Percentiles rank a stretch among this genome's conserved stretches.
phyloP scores from a whole-genome alignment of 495 filamentous ascomycete species.

The Talaromyces borbonicus region DNA sequence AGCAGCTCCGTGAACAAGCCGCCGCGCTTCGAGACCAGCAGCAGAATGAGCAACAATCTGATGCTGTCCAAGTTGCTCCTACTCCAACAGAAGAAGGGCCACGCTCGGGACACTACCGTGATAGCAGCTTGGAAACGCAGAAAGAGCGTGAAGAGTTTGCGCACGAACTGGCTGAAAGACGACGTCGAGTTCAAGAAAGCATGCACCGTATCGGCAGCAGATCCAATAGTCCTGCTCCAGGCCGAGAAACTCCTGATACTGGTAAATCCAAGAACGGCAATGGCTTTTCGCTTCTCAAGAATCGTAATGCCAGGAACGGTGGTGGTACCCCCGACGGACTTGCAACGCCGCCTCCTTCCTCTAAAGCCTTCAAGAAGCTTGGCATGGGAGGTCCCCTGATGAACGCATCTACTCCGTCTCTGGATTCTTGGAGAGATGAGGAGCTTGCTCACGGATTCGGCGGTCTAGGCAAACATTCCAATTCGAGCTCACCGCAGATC shows the following conservation, averaged over 20 bases:
- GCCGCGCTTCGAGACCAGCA: slow-evolving; percentile 13
- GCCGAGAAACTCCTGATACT: slow-evolving; percentile 36
- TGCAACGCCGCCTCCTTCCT: slow-evolving; percentile 31
- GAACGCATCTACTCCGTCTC: slow-evolving; percentile 42
- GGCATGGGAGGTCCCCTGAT: slow-evolving; percentile 47
- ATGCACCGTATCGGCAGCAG: slow-evolving; percentile 56
- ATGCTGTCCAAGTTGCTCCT: background rate
- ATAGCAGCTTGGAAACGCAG: slow-evolving; percentile 49
- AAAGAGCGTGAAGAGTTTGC: slow-evolving; percentile 69
- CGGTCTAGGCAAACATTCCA: slow-evolving; percentile 26
- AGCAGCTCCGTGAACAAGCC: slow-evolving; percentile 23
- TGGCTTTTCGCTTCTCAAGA: slow-evolving; percentile 57
- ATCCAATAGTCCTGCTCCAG: slow-evolving; percentile 38
- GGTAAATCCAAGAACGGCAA: slow-evolving; percentile 38
- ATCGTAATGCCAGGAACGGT: slow-evolving; percentile 55
- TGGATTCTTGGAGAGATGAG: slow-evolving; percentile 38
- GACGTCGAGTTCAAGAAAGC: slow-evolving; percentile 71
- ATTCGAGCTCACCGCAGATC: slow-evolving; percentile 36
- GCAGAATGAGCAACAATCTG: slow-evolving; percentile 12
- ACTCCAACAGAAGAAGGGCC: slow-evolving; percentile 15
- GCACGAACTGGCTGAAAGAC: slow-evolving; percentile 66
- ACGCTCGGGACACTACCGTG: slow-evolving; percentile 34
- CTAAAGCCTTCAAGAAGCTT: slow-evolving; percentile 63
- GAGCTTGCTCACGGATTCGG: slow-evolving; percentile 25
- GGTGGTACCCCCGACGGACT: slow-evolving; percentile 39